Evolutionary conservation across 164 flowering plant genomes (phyloP), one percentile per base, ranked within the genome.

Genomic region (Vitis riparia): DNA sequence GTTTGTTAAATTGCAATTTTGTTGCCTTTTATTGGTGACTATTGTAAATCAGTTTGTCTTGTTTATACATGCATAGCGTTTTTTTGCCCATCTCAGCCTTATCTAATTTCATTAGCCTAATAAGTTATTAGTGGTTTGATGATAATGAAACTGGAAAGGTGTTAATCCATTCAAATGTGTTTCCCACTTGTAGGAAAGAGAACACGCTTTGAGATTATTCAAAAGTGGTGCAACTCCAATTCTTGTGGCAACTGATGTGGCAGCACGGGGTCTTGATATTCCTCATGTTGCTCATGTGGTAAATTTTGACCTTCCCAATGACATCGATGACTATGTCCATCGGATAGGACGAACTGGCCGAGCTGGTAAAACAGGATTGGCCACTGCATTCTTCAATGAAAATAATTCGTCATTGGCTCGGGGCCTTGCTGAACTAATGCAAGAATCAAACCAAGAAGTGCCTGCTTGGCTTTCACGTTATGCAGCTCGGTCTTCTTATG

Each of bases 391-490:
- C 57, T 65, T 65, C 44, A 65, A 65, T 65, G 68, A 65, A 56
- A 65, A 65, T 16, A 67, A 67, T 50, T 30, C 68, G 1, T 55
- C 67, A 2, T 2, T 71, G 51, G 73, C 73, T 0, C 55, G 67
- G 53, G 9, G 68, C 37, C 59, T 71, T 8, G 68, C 51, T 37
- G 68, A 71, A 10, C 32, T 71, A 13, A 71, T 71, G 73, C 73
- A 71, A 30, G 73, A 71, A 56, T 32, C 73, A 17, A 71, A 71
- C 14, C 73, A 71, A 13, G 68, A 71, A 64, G 73, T 71, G 11
- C 73, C 73, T 17, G 60, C 73, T 44, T 71, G 73, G 73, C 73
- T 71, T 30, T 32, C 61, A 15, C 65, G 61, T 11, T 71, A 29
- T 55, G 67, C 73, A 10, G 65, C 71, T 23, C 17, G 59, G 8